These are phyloP conservation scores for Bjerkandera adusta DNA, from an alignment of 1,284 basidiomycete species.

Conservation along the genomic window DNA sequence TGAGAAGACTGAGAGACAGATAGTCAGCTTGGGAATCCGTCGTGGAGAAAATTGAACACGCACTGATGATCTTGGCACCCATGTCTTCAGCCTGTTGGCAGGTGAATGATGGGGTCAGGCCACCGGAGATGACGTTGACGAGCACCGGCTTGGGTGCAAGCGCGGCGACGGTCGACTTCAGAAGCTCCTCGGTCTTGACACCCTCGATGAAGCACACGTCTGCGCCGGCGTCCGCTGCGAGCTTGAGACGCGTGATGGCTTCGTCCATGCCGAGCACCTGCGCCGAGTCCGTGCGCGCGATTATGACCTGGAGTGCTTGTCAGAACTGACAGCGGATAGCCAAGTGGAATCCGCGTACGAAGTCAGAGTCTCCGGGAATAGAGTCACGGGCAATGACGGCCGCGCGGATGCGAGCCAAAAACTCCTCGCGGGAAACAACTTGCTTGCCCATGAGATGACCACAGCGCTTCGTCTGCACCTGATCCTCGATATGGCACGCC, in stretches of 20 bases:
- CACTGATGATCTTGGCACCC: slow-evolving; percentile 76
- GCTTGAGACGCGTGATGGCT: slow-evolving; percentile 62
- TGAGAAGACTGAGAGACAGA: slow-evolving; percentile 50
- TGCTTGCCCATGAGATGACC: slow-evolving; percentile 81
- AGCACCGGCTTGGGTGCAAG: slow-evolving; percentile 73
- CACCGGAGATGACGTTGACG: slow-evolving; percentile 76
- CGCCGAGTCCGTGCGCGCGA: slow-evolving; percentile 79
- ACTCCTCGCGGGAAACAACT: slow-evolving; percentile 75
- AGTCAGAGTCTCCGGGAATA: slow-evolving; percentile 71
- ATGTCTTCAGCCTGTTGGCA: slow-evolving; percentile 61
- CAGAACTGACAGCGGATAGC: not conserved
- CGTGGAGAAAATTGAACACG: slow-evolving; percentile 27
- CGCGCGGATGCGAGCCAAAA: slow-evolving; percentile 71
- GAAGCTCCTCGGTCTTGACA: slow-evolving; percentile 64
- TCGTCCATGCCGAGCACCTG: slow-evolving; percentile 84
- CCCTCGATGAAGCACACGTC: slow-evolving; percentile 87
- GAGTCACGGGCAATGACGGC: slow-evolving; percentile 70
- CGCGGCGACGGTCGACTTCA: slow-evolving; percentile 59
- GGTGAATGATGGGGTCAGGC: slow-evolving; percentile 71
- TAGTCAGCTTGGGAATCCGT: not conserved
- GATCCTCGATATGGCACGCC: slow-evolving; percentile 79
- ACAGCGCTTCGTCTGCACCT: slow-evolving; percentile 81
- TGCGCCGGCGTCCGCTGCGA: slow-evolving; percentile 73
- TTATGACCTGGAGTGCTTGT: slow-evolving; percentile 52
- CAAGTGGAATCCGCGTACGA: slow-evolving; percentile 57